A percentile compares a stretch with the other conserved stretches of the same genome.
Conservation (phyloP, 768 basidiomycete species). For the Leccinum sublutescens region DNA sequence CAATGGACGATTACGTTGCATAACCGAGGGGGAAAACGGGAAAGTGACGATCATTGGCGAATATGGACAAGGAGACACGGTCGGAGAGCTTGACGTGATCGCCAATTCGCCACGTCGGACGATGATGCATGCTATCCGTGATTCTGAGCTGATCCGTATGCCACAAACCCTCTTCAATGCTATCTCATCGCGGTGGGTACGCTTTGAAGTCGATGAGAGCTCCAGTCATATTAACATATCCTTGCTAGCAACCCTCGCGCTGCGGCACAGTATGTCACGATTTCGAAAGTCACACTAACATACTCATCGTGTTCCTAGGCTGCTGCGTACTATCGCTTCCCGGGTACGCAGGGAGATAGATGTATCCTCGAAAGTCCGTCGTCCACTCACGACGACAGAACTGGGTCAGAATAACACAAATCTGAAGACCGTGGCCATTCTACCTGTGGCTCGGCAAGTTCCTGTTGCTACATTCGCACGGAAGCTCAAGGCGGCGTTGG, state of each 20-base stretch:
- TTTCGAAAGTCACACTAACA: background rate
- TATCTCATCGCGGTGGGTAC: conserved; percentile 74
- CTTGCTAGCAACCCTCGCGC: conserved; percentile 71
- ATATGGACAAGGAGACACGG: conserved; percentile 96
- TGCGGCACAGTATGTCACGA: conserved; percentile 65
- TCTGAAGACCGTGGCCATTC: conserved; percentile 89
- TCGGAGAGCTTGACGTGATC: conserved; percentile 97
- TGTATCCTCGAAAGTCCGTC: conserved; percentile 50
- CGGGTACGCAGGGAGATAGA: conserved; percentile 85
- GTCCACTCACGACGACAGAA: conserved; percentile 53
- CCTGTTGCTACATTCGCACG: conserved; percentile 89
- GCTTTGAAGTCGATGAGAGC: background rate
- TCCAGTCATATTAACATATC: conserved; percentile 1
- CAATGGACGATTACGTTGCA: conserved; percentile 91
- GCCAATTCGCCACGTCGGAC: conserved; percentile 83
- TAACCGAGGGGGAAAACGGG: conserved; percentile 75
- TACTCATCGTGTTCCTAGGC: conserved; percentile 37
- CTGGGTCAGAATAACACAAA: conserved; percentile 80
- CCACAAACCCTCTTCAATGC: conserved; percentile 98
- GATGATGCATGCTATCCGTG: conserved; percentile 96
- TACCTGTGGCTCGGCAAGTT: conserved; percentile 84
- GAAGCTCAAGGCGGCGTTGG: conserved; percentile 83
- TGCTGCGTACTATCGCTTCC: conserved; percentile 88
- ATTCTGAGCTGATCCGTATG: conserved; percentile 96
- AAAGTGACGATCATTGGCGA: conserved; percentile 83